These are phyloP conservation scores for Didymella lethalis DNA, from an alignment of 2,329 filamentous ascomycete species.

Conservation along the genomic window DNA sequence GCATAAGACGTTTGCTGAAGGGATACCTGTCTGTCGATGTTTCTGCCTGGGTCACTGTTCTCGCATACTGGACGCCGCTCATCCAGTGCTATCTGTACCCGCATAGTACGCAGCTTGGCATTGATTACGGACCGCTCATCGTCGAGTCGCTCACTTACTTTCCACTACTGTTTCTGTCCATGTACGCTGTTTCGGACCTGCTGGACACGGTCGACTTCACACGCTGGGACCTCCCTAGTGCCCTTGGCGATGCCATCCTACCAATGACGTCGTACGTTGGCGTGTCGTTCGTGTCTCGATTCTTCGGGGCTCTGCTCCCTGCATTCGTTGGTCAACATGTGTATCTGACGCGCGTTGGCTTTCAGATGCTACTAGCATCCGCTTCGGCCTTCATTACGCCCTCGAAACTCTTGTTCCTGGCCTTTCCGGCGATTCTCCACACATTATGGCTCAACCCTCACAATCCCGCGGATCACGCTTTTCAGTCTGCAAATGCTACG, in stretches of 20 bases:
- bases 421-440: constrained; percentile 76
- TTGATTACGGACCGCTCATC: constrained; percentile 74
- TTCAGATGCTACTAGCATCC: constrained; percentile 73
- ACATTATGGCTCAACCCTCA: constrained; percentile 78
- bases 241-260: constrained; percentile 69
- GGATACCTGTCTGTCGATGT: constrained; percentile 59
- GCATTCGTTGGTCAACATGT: constrained; percentile 67
- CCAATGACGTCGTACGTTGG: constrained; percentile 72
- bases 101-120: constrained; percentile 71
- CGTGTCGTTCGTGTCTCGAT: constrained; percentile 61
- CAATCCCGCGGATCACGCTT: constrained; percentile 67
- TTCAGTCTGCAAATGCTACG: constrained; percentile 69
- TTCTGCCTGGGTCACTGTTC: constrained; percentile 68
- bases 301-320: constrained; percentile 53
- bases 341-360: constrained; percentile 72
- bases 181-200: constrained; percentile 56
- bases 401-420: constrained; percentile 71
- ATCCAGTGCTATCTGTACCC: constrained; percentile 76
- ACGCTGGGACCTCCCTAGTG: constrained; percentile 62
- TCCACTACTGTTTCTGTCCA: constrained; percentile 52
- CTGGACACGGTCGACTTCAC: constrained; percentile 69
- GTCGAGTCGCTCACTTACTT: constrained; percentile 78
- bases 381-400: constrained; percentile 72
- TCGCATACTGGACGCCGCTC: constrained; percentile 77
- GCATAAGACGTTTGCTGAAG: constrained; percentile 67